phyloP scores from a whole-genome alignment of 768 basidiomycete species.

The Pisolithus tinctorius region DNA sequence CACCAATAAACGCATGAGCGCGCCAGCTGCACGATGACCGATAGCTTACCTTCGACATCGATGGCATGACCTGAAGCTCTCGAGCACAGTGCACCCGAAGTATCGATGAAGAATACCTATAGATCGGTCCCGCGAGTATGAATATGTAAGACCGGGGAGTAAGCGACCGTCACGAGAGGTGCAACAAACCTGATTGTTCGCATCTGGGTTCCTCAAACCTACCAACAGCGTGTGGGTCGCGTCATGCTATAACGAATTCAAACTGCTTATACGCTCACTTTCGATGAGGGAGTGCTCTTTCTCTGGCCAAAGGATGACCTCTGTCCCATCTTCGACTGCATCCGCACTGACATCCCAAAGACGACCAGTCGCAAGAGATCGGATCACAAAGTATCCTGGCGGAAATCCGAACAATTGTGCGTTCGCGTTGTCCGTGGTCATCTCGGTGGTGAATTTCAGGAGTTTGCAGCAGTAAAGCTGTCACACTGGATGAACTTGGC shows the following conservation, averaged over 20 bases:
- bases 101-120: slow-evolving; percentile 82
- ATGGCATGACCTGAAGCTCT: slow-evolving; percentile 76
- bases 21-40: not conserved
- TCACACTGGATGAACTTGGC: not conserved
- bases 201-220: slow-evolving; percentile 63
- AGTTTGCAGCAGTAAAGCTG: not conserved
- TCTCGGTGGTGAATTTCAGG: not conserved
- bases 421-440: slow-evolving; percentile 16
- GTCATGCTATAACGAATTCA: not conserved
- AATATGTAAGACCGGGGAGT: too few species aligned
- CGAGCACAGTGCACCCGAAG: slow-evolving; percentile 69
- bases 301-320: slow-evolving; percentile 61
- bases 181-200: slow-evolving; percentile 62
- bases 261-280: slow-evolving; percentile 36
- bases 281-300: slow-evolving; percentile 76
- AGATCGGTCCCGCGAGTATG: not conserved
- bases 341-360: slow-evolving; percentile 31
- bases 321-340: slow-evolving; percentile 30
- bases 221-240: not conserved
- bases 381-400: slow-evolving; percentile 35
- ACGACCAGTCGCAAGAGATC: slow-evolving; percentile 29
- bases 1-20: slow-evolving; percentile 3
- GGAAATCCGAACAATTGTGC: slow-evolving; percentile 28
- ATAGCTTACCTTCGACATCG: slow-evolving; percentile 60
- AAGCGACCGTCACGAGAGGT: not conserved